These are phyloP conservation scores for Flagelloscypha sp. DNA, from an alignment of 768 basidiomycete species.

Conservation along the genomic window DNA sequence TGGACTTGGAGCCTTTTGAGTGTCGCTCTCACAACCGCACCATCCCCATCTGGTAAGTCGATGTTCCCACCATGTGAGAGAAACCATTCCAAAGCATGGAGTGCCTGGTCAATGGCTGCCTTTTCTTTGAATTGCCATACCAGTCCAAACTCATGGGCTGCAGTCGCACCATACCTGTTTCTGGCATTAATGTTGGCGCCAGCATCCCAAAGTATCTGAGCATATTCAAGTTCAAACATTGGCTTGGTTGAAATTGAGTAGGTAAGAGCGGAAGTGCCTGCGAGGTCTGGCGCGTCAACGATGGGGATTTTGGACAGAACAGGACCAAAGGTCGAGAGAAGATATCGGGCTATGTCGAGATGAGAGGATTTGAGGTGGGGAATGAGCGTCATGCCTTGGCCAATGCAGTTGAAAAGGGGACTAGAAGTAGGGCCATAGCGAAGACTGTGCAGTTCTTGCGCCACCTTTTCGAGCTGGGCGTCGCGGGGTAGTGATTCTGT, in stretches of 20 bases:
- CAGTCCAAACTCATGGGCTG: conserved; percentile 29
- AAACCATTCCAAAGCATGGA: conserved; percentile 28
- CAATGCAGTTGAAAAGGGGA: conserved; percentile 31
- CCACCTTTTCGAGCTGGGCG: conserved; percentile 13
- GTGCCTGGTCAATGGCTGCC: conserved; percentile 16
- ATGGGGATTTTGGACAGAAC: conserved; percentile 28
- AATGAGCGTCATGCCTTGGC: conserved; percentile 20
- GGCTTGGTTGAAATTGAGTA: conserved; percentile 36
- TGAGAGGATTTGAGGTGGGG: conserved; percentile 15
- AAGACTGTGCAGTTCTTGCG: conserved; percentile 22
- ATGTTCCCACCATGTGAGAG: conserved; percentile 34
- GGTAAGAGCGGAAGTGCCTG: conserved; percentile 31
- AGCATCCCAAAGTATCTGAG: conserved; percentile 32
- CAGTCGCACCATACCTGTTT: conserved; percentile 32
- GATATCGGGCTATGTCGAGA: conserved; percentile 24
- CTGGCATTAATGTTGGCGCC: conserved; percentile 33
- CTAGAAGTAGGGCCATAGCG: conserved; percentile 33
- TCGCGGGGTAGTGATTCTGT: conserved; percentile 4
- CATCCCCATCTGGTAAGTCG: conserved; percentile 31
- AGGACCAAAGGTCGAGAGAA: conserved; percentile 21
- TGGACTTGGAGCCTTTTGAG: conserved; percentile 9
- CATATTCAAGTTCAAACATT: conserved; percentile 30
- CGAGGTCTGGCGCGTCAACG: conserved; percentile 30
- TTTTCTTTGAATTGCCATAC: conserved; percentile 18
- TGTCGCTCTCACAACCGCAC: conserved; percentile 19